These are phyloP conservation scores for Naganishia albida DNA, from an alignment of 1,284 basidiomycete species.

Conservation along the genomic window DNA sequence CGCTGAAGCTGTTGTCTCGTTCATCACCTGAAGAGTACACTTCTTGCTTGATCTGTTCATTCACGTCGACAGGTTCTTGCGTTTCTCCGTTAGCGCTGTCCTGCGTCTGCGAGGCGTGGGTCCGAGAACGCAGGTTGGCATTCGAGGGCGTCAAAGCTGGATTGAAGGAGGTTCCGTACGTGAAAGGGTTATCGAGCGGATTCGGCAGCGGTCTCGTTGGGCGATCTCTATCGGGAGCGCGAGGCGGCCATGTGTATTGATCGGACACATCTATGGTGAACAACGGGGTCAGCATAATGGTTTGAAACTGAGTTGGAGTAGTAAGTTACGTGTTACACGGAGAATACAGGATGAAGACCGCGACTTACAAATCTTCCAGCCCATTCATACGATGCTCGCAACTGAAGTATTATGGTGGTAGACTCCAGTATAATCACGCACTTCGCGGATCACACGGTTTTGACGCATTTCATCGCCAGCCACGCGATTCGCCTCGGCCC, in stretches of 20 bases:
- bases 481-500: slow-evolving; percentile 26
- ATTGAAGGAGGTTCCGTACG: slow-evolving; percentile 74
- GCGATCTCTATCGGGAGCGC: slow-evolving; percentile 53
- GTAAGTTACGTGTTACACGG: background rate
- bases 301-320: background rate
- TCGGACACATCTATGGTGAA: slow-evolving; percentile 47
- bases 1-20: slow-evolving; percentile 40
- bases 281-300: slow-evolving; percentile 27
- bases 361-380: background rate
- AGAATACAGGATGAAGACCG: slow-evolving; percentile 21
- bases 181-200: slow-evolving; percentile 71
- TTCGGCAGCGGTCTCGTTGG: slow-evolving; percentile 39
- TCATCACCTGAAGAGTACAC: slow-evolving; percentile 60
- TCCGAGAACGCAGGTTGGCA: slow-evolving; percentile 43
- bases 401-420: background rate
- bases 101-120: slow-evolving; percentile 2
- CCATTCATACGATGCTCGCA: slow-evolving; percentile 21
- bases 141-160: slow-evolving; percentile 69
- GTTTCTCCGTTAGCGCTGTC: slow-evolving; percentile 18
- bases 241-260: slow-evolving; percentile 59
- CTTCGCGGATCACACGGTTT: slow-evolving; percentile 26
- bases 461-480: slow-evolving; percentile 27
- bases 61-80: slow-evolving; percentile 50
- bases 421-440: slow-evolving; percentile 18
- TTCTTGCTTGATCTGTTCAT: slow-evolving; percentile 43